These are phyloP conservation scores for Ceratobasidium sp. DNA, from an alignment of 1,284 basidiomycete species.

Conservation along the genomic window DNA sequence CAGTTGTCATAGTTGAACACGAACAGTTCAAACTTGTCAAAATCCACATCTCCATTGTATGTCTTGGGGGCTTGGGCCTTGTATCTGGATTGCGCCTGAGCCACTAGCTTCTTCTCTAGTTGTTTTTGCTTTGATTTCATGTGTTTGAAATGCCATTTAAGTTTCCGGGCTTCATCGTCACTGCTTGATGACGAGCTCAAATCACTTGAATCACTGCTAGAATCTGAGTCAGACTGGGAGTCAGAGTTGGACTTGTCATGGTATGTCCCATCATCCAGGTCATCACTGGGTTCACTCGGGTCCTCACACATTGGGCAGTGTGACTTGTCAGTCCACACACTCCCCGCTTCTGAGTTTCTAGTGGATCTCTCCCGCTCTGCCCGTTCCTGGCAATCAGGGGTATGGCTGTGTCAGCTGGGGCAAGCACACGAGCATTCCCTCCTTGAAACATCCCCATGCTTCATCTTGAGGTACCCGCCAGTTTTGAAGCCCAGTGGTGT, in stretches of 20 bases:
- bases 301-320: no score
- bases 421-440: neutral
- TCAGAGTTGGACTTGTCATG: neutral
- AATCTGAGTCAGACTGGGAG: neutral
- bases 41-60: slow-evolving; percentile 19
- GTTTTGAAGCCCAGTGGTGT: neutral
- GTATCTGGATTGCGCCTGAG: slow-evolving; percentile 2
- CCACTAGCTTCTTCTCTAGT: neutral
- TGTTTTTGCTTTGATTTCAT: neutral
- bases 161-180: neutral
- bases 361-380: no score
- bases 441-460: neutral
- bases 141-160: neutral
- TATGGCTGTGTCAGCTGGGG: no score
- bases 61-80: neutral
- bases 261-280: neutral
- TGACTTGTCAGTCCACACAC: no score
- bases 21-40: slow-evolving; percentile 38
- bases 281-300: neutral
- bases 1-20: slow-evolving; percentile 41
- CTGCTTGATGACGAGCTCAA: neutral
- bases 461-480: slow-evolving; percentile 8
- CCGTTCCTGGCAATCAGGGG: no score
- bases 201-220: neutral
- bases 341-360: no score